Base-by-base conservation (phyloP, 371 early-diverging fungal genomes). In the Lichtheimia ramosa region DNA sequence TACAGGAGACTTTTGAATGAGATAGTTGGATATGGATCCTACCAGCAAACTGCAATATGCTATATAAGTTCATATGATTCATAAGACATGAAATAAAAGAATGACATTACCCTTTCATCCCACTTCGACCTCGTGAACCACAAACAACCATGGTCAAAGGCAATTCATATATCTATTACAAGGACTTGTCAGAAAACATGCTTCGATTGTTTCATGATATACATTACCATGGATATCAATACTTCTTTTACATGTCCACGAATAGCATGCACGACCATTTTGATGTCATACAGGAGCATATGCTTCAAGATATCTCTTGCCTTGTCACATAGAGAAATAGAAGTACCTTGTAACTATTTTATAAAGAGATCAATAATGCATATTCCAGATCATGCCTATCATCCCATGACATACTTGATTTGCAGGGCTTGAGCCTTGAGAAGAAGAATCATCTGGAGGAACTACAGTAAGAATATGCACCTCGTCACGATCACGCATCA, bases 1-100 rank as follows among this genome's bases (percentile, higher is more conserved):
- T 2, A 83, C 84, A n/a, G 81, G 64, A 2, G 84, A 81, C 57
- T 83, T 83, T 60, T 86, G 84, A 3, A 86, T 78, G 43, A 86
- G 66, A 59, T 71, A 83, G 14, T 80, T 82, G 28, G 83, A 81
- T 24, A 85, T 76, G 14, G 84, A 83, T 50, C 83, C 83, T 59
- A 82, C 74, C 12, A 83, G 58, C 13, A 85, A 41, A 12, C 75
- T 77, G 55, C 13, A 53, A 8, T n/a, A 52, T 6, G 7, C 46
- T 34, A 10, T 15, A 21, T 34, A 23, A 58, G 18, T 48, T 41
- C 56, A n/a, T n/a, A n/a, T n/a, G 23, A 2, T 13, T 16, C 15
- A 2, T 49, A 10, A 15, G 14, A 5, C 24, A 55, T 41, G 53
- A 20, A 5, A 8, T 14, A 15, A 8, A 24, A 50, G 50, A 24